Conservation (phyloP, 2,329 filamentous ascomycete species). For the Pestalotiopsis sp. region DNA sequence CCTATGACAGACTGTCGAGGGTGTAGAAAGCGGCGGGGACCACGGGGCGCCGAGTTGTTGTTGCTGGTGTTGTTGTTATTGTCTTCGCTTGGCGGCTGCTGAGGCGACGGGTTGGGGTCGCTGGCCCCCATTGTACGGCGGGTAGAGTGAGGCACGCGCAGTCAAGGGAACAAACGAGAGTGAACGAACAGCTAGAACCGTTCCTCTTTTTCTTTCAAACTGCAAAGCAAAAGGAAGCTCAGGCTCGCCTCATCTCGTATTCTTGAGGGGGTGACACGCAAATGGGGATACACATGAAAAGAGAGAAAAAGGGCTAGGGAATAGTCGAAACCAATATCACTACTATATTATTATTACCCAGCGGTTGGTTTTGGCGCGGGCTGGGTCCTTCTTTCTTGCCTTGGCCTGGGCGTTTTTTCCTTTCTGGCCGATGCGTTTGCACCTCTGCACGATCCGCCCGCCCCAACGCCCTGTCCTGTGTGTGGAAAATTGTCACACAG, state of each 20-base stretch:
- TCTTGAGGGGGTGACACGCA: not conserved
- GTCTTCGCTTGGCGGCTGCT: not conserved
- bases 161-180: not conserved
- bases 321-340: not conserved
- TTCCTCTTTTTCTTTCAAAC: not conserved
- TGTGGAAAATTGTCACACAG: not conserved
- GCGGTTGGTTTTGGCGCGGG: too few relatives aligned
- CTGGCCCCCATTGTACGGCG: not conserved
- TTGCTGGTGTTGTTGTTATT: not conserved
- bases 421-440: not conserved
- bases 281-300: not conserved
- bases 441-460: not conserved
- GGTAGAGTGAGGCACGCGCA: not conserved
- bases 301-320: not conserved
- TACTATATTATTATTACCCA: not conserved
- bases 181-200: slow-evolving; percentile 1
- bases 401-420: not conserved
- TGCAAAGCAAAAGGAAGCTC: not conserved
- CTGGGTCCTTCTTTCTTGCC: too few relatives aligned
- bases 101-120: not conserved
- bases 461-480: not conserved
- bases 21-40: not conserved
- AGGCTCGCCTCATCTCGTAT: not conserved
- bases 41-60: not conserved
- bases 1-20: slow-evolving; percentile 7